These are phyloP conservation scores for Proliferodiscus dingleyae DNA, from an alignment of 2,329 filamentous ascomycete genomes.

Conservation along the genomic window DNA sequence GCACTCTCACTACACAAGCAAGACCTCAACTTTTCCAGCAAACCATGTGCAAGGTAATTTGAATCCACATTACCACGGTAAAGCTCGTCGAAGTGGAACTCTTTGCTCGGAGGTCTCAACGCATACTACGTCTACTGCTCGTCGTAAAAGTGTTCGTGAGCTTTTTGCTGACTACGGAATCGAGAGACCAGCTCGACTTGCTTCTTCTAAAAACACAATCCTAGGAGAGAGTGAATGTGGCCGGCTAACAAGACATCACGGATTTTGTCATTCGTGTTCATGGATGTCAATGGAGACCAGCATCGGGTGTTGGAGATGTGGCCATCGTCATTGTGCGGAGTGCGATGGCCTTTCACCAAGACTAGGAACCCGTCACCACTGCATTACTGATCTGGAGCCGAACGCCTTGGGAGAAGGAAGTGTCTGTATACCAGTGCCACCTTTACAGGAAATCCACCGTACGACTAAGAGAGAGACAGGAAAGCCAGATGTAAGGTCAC, in stretches of 20 bases:
- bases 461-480: neutral
- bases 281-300: conserved; percentile 34
- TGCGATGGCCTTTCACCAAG: conserved; percentile 31
- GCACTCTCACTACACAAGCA: conserved; percentile 17
- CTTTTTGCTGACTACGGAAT: conserved; percentile 45
- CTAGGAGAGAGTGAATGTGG: conserved; percentile 29
- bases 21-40: conserved; percentile 6
- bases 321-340: conserved; percentile 45
- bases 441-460: neutral
- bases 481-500: neutral
- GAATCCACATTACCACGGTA: conserved; percentile 4
- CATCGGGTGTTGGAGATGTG: conserved; percentile 43
- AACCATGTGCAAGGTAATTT: neutral
- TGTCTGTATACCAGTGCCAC: neutral
- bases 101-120: conserved; percentile 17
- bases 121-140: conserved; percentile 32
- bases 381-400: neutral
- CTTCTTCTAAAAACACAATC: conserved; percentile 36
- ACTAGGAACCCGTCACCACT: neutral
- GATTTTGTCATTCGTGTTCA: conserved; percentile 48
- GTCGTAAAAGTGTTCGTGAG: conserved; percentile 40
- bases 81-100: conserved; percentile 11
- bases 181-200: conserved; percentile 38
- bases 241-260: conserved; percentile 21
- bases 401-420: neutral